These are phyloP conservation scores for Tetrapisispora pingtungensis DNA, from an alignment of 805 yeast species.

Conservation along the genomic window DNA sequence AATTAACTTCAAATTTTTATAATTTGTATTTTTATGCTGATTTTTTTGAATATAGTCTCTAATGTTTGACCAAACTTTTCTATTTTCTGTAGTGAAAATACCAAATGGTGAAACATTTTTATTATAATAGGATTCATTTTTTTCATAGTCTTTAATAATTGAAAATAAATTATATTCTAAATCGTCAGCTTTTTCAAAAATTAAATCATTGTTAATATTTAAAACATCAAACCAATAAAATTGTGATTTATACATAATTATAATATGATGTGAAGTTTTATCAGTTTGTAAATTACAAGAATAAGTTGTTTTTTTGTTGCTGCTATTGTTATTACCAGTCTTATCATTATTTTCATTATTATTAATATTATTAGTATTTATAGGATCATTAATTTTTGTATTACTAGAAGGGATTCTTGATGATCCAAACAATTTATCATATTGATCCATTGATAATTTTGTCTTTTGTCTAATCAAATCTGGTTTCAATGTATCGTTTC, in stretches of 20 bases:
- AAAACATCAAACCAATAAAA: constrained; percentile 93
- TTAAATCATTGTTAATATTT: constrained; percentile 59
- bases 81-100: constrained; percentile 79
- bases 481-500: constrained; percentile 62
- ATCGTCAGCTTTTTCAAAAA: constrained; percentile 59
- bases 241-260: constrained; percentile 75
- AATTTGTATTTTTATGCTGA: constrained; percentile 41
- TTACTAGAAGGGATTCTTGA: constrained; percentile 65
- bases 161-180: constrained; percentile 64
- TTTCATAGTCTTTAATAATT: constrained; percentile 61
- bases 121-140: constrained; percentile 17
- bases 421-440: constrained; percentile 76
- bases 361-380: not conserved
- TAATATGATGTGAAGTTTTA: constrained; percentile 62
- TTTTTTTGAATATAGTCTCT: constrained; percentile 42
- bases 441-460: constrained; percentile 85
- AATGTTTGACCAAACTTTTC: constrained; percentile 77
- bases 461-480: constrained; percentile 54
- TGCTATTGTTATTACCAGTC: no score
- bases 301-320: constrained; percentile 5
- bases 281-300: constrained; percentile 77
- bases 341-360: constrained; percentile 24
- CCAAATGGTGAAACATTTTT: constrained; percentile 49
- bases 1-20: constrained; percentile 60
- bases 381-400: constrained; percentile 6